Conservation (phyloP, 1,284 basidiomycete species). For the Megacollybia platyphylla region DNA sequence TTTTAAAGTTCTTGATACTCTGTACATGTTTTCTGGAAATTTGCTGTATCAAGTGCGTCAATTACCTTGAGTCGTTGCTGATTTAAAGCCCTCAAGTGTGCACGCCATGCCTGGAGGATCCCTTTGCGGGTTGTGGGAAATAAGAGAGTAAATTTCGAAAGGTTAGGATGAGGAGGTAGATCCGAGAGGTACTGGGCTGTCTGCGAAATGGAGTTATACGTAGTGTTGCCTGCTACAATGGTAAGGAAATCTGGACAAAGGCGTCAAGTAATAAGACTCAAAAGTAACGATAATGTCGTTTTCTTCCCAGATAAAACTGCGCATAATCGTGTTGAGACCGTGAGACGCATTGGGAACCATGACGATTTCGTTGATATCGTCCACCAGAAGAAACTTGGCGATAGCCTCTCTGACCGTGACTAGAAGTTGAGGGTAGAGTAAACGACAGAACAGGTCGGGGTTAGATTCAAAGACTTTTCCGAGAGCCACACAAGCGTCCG, state of each 20-base stretch:
- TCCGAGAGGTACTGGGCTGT: conserved; percentile 54
- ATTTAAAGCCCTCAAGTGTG: conserved; percentile 16
- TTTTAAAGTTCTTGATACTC: conserved; percentile 22
- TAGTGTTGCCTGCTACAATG: conserved; percentile 41
- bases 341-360: conserved; percentile 55
- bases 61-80: background rate
- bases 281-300: conserved; percentile 33
- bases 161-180: conserved; percentile 32
- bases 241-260: background rate
- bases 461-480: conserved; percentile 38
- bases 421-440: conserved; percentile 26
- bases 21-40: background rate
- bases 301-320: conserved; percentile 39
- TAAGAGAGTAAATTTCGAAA: conserved; percentile 36
- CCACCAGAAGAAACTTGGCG: conserved; percentile 47
- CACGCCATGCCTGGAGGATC: conserved; percentile 44
- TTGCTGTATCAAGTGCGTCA: conserved; percentile 9
- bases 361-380: conserved; percentile 47
- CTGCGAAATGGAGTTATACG: conserved; percentile 50
- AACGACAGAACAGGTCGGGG: conserved; percentile 51
- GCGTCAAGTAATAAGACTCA: conserved; percentile 14
- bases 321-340: conserved; percentile 54
- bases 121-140: conserved; percentile 56
- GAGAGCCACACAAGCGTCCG: conserved; percentile 32
- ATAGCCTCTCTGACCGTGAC: conserved; percentile 32